Percentiles rank a stretch among this genome's conserved stretches.
Conservation (phyloP, 2,329 filamentous ascomycete genomes). For the Phoma sp. region DNA sequence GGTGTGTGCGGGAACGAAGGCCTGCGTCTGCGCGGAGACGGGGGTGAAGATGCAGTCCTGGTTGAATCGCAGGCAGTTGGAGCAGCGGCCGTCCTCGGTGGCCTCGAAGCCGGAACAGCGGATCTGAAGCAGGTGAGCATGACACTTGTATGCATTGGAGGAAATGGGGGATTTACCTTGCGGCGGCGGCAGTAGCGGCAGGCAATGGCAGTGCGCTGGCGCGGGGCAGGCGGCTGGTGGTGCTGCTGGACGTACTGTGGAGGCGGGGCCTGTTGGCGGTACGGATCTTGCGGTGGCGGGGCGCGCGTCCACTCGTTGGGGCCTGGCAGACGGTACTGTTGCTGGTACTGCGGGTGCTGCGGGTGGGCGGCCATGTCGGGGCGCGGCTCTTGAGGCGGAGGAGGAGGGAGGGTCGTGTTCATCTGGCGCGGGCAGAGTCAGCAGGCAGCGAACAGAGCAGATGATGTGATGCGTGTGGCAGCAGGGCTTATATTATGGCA, state of each 20-base stretch:
- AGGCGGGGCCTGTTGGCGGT: constrained; percentile 48
- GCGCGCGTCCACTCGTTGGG: constrained; percentile 54
- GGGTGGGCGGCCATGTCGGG: constrained; percentile 53
- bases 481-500: too few relatives aligned
- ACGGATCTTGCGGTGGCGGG: constrained; percentile 48
- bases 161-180: constrained; percentile 54
- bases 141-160: neutral
- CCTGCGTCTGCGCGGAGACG: constrained; percentile 74
- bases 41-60: constrained; percentile 80
- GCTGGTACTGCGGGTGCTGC: constrained; percentile 52
- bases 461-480: too few relatives aligned
- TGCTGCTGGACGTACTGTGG: constrained; percentile 46
- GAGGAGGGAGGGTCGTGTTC: constrained; percentile 39
- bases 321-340: constrained; percentile 55
- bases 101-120: constrained; percentile 77
- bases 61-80: constrained; percentile 74
- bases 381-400: constrained; percentile 45
- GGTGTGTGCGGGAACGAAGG: constrained; percentile 75
- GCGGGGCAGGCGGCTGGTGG: constrained; percentile 58
- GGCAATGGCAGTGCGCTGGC: constrained; percentile 66
- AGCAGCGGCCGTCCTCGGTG: constrained; percentile 73
- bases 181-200: constrained; percentile 65
- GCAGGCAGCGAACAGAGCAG: constrained; percentile 7
- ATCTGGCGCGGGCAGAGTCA: constrained; percentile 37
- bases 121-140: constrained; percentile 60